Conservation (phyloP, 805 yeast species). For the Scheffersomyces coipomensis region DNA sequence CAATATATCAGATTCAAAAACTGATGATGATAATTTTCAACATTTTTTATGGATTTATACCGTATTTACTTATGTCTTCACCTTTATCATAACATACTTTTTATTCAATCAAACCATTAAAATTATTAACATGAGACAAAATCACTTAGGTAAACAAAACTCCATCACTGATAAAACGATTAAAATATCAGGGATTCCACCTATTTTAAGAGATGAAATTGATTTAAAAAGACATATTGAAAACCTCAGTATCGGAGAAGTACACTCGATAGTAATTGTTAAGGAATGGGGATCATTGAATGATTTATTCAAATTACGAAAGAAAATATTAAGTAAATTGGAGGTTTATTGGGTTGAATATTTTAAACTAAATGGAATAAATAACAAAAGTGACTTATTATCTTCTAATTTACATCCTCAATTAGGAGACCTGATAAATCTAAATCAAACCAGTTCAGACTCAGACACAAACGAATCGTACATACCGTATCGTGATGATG, state of each 20-base stretch:
- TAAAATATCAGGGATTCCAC: constrained; percentile 84
- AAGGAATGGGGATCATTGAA: constrained; percentile 84
- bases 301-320: constrained; percentile 58
- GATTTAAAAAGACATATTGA: constrained; percentile 74
- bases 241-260: constrained; percentile 74
- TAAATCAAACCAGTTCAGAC: constrained; percentile 9
- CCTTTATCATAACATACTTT: constrained; percentile 58
- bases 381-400: constrained; percentile 25
- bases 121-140: constrained; percentile 77
- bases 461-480: no score
- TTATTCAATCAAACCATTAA: constrained; percentile 68
- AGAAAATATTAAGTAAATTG: constrained; percentile 48
- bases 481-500: constrained; percentile 10
- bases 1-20: not conserved
- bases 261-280: constrained; percentile 74
- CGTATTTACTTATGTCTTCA: constrained; percentile 82
- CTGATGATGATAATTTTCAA: constrained; percentile 25
- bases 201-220: constrained; percentile 69
- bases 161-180: constrained; percentile 91
- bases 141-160: constrained; percentile 79
- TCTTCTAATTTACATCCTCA: constrained; percentile 23
- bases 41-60: constrained; percentile 84
- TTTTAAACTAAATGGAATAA: constrained; percentile 38
- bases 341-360: constrained; percentile 76
- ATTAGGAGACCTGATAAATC: constrained; percentile 24